Percentiles rank a stretch among this genome's conserved stretches.
These are phyloP conservation scores for Aotearoamyces nothofagi DNA, from an alignment of 2,329 filamentous ascomycete genomes.

Conservation along the genomic window DNA sequence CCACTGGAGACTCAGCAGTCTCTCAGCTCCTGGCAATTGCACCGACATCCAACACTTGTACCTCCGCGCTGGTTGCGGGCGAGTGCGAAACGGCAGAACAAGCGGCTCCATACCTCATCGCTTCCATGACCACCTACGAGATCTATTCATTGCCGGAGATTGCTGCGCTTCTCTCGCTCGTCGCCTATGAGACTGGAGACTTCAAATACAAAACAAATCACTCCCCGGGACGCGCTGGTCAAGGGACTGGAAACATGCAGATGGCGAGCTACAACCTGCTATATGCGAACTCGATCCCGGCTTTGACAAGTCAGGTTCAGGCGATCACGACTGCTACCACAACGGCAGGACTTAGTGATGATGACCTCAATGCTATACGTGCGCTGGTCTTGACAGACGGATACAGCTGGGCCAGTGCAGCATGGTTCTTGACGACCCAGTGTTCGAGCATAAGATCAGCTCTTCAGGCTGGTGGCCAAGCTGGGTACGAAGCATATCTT, in stretches of 20 bases:
- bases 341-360: slow-evolving; percentile 17
- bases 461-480: slow-evolving; percentile 25
- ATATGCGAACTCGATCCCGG: slow-evolving; percentile 34
- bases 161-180: slow-evolving; percentile 42
- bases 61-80: slow-evolving; percentile 22
- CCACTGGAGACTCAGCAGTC: slow-evolving; percentile 6
- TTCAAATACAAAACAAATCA: slow-evolving; percentile 50
- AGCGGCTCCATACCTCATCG: slow-evolving; percentile 33
- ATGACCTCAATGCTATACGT: slow-evolving; percentile 27
- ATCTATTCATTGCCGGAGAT: slow-evolving; percentile 36
- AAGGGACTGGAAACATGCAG: slow-evolving; percentile 54
- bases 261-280: slow-evolving; percentile 34
- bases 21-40: slow-evolving; percentile 24
- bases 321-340: slow-evolving; percentile 17
- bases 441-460: slow-evolving; percentile 30
- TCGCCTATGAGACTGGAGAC: slow-evolving; percentile 42
- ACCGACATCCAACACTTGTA: slow-evolving; percentile 31
- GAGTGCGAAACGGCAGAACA: slow-evolving; percentile 37
- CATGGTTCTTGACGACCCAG: slow-evolving; percentile 44
- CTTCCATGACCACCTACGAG: slow-evolving; percentile 35
- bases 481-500: slow-evolving; percentile 37
- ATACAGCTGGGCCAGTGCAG: slow-evolving; percentile 39
- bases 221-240: slow-evolving; percentile 30
- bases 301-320: slow-evolving; percentile 21
- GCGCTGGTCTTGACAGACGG: slow-evolving; percentile 32